Conservation (phyloP, 2,329 filamentous ascomycete species). For the Gaeumannomyces tritici region DNA sequence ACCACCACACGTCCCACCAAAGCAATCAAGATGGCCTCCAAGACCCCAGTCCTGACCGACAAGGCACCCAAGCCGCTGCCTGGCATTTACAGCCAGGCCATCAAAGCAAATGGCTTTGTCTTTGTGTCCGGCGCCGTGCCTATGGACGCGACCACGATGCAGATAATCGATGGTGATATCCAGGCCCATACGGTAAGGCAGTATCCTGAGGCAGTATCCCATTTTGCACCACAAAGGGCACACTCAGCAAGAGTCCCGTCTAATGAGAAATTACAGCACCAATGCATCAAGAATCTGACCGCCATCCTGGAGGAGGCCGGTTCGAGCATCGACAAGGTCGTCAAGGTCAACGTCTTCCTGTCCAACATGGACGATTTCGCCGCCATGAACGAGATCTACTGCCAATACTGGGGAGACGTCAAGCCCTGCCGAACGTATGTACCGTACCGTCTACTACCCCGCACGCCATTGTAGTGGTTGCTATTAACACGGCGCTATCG, state of each 20-base stretch:
- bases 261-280: slow-evolving; percentile 25
- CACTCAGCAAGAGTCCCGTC: neutral
- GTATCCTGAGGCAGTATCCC: neutral
- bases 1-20: slow-evolving; percentile 33
- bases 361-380: slow-evolving; percentile 65
- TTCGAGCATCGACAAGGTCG: slow-evolving; percentile 52
- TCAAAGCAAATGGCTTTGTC: slow-evolving; percentile 58
- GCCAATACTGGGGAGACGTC: slow-evolving; percentile 53
- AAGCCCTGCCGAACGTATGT: slow-evolving; percentile 34
- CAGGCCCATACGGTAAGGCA: slow-evolving; percentile 48
- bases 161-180: slow-evolving; percentile 52
- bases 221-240: neutral
- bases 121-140: slow-evolving; percentile 66
- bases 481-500: neutral
- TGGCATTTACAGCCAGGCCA: slow-evolving; percentile 40
- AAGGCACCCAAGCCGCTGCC: slow-evolving; percentile 30
- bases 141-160: slow-evolving; percentile 47
- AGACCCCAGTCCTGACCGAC: slow-evolving; percentile 26
- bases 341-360: slow-evolving; percentile 67
- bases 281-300: slow-evolving; percentile 61
- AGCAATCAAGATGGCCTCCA: slow-evolving; percentile 29
- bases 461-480: neutral
- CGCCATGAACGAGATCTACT: slow-evolving; percentile 66
- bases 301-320: slow-evolving; percentile 62
- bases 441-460: neutral